Conservation (phyloP, 805 yeast genomes). For the Lachancea sp. region DNA sequence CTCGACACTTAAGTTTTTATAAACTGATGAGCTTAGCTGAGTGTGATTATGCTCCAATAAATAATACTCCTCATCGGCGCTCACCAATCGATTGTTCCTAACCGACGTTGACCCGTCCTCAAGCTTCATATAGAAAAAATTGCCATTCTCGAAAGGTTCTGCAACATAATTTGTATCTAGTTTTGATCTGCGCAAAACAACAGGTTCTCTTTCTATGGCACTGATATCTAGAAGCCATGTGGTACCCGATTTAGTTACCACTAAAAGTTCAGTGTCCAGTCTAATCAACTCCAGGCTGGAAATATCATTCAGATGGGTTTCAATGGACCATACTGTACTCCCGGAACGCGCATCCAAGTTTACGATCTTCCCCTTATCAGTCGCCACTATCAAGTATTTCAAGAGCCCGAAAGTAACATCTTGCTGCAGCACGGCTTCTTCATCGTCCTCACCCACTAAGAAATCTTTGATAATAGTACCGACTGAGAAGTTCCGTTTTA, state of each 20-base stretch:
- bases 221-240: constrained; percentile 15
- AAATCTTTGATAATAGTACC: constrained; percentile 12
- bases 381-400: constrained; percentile 39
- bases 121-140: constrained; percentile 16
- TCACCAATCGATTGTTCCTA: constrained; percentile 10
- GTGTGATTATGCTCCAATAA: constrained; percentile 19
- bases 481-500: constrained; percentile 13
- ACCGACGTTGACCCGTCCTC: constrained; percentile 11
- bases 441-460: constrained; percentile 14
- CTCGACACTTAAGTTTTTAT: constrained; percentile 17
- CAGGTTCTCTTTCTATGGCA: constrained; percentile 5
- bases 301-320: constrained; percentile 21
- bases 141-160: constrained; percentile 4
- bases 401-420: constrained; percentile 41
- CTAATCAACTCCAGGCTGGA: constrained; percentile 20
- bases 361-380: constrained; percentile 37
- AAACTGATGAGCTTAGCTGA: constrained; percentile 23
- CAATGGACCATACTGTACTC: constrained; percentile 35
- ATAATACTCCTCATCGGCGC: constrained; percentile 16
- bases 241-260: constrained; percentile 30
- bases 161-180: not conserved
- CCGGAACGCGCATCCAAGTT: constrained; percentile 41
- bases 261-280: constrained; percentile 15
- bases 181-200: not conserved
- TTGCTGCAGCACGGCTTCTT: constrained; percentile 10